Evolutionary conservation across 176 grass and related monocot species (phyloP), one percentile per base, ranked within the genome.

Genomic region (Musa itinerans): DNA sequence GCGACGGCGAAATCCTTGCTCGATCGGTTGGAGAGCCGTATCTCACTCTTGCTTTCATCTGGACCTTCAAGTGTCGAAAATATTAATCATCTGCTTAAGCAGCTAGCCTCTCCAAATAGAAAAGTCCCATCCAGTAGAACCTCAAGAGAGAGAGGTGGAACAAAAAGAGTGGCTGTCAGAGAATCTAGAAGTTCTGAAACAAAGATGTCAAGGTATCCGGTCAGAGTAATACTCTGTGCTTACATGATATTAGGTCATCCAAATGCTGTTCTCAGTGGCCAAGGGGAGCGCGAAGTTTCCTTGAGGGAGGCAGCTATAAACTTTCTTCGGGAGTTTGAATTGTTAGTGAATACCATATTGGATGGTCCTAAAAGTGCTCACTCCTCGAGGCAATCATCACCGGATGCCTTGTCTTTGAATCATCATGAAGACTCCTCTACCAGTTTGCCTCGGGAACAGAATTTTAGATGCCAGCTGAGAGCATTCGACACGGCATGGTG

Each of bases 181-280:
- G 72, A 54, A 74, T 57, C 72, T 27, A 83, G 29, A 64, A 81
- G 54, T 63, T 73, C 78, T 74, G 81, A 78, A 71, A 81, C 68
- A 80, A 98, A 27, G 72, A 72, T 81, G 68, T 77, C 90, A 26
- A 85, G 95, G 67, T 99, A 99, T 83, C 82, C 88, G 24, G 84
- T 87, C 24, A 85, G 95, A 78, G 86, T 99, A 16, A 86, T 89
- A 22, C 90, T 99, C 15, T 99, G 91, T 80, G 86, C 95, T 78
- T 99, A 99, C 81, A 99, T 99, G 95, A 89, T 99, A 86, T 73
- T 99, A 74, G 89, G 88, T 65, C 95, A 99, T 82, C 95, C 95
- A 67, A 80, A 70, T 87, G 95, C 90, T 68, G 95, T 99, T 84
- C 87, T 99, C 58, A 99, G 95, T 72, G 95, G 88, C 27, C 89